Conservation (phyloP, 1,284 basidiomycete species). For the Marasmius fiardii region DNA sequence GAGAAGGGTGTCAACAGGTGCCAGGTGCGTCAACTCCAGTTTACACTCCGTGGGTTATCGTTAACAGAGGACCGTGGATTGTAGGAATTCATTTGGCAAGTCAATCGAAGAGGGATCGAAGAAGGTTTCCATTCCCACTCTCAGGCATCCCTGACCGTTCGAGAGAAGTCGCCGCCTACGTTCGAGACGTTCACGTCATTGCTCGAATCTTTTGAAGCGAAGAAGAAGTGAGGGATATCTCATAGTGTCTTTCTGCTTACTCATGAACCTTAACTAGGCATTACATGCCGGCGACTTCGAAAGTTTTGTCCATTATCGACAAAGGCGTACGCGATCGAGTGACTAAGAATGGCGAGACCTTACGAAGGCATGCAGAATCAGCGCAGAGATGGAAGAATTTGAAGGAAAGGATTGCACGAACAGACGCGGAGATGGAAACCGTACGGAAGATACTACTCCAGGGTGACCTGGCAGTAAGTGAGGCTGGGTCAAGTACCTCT, state of each 20-base stretch:
- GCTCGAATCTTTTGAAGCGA: constrained; percentile 75
- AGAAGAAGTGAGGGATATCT: constrained; percentile 65
- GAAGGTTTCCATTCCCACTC: constrained; percentile 37
- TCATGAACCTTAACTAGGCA: constrained; percentile 44
- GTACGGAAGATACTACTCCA: constrained; percentile 59
- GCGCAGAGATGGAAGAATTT: constrained; percentile 80
- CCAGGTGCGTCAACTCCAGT: constrained; percentile 46
- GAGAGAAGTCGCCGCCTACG: constrained; percentile 49
- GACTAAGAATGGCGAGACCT: constrained; percentile 92
- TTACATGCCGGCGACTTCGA: constrained; percentile 90
- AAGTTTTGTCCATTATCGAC: constrained; percentile 90
- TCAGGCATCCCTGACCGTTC: constrained; percentile 40
- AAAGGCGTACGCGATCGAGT: constrained; percentile 88
- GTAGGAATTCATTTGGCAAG: constrained; percentile 82
- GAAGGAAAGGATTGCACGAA: constrained; percentile 70
- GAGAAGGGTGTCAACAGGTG: constrained; percentile 88
- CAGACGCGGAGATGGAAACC: constrained; percentile 79
- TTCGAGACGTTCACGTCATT: constrained; percentile 63
- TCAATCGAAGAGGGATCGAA: constrained; percentile 54
- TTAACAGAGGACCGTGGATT: not conserved
- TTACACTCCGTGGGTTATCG: not conserved
- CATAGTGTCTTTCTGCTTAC: not conserved
- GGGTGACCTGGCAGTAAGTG: constrained; percentile 55
- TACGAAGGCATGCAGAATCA: constrained; percentile 83
- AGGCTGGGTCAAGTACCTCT: constrained; percentile 65